Evolutionary conservation across 768 basidiomycete species (phyloP).

Genomic region (Cystofilobasidium ferigula): DNA sequence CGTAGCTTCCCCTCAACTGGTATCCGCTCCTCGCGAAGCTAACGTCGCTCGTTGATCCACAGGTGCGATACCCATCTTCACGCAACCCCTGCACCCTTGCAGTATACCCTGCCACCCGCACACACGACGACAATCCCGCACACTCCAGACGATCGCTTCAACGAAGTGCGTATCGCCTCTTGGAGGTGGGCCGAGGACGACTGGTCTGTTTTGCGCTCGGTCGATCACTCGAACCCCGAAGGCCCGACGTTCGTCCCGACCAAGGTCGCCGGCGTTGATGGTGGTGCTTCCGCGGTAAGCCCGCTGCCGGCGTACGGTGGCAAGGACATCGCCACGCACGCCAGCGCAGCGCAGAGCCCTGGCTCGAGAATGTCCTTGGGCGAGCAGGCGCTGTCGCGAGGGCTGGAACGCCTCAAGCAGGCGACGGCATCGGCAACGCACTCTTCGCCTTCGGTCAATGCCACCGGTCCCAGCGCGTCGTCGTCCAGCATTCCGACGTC

Average conservation of each 20-base stretch:
- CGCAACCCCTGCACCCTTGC: constrained; percentile 61
- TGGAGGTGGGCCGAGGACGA: constrained; percentile 90
- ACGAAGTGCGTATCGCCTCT: constrained; percentile 54
- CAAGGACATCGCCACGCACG: background rate
- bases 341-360: background rate
- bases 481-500: background rate
- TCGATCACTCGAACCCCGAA: constrained; percentile 11
- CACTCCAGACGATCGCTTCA: constrained; percentile 31
- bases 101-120: constrained; percentile 48
- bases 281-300: background rate
- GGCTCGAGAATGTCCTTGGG: constrained; percentile 29
- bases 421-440: constrained; percentile 29
- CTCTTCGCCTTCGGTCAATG: background rate
- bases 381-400: constrained; percentile 39
- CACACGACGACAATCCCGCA: constrained; percentile 42
- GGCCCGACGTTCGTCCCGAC: constrained; percentile 8
- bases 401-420: constrained; percentile 37
- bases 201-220: constrained; percentile 58
- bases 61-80: constrained; percentile 52
- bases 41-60: background rate
- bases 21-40: background rate
- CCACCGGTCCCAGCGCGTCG: background rate
- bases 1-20: constrained; percentile 38
- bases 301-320: background rate
- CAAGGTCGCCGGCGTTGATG: background rate